Conservation (phyloP, 1,284 basidiomycete species). For the Apiotrichum gamsii region DNA sequence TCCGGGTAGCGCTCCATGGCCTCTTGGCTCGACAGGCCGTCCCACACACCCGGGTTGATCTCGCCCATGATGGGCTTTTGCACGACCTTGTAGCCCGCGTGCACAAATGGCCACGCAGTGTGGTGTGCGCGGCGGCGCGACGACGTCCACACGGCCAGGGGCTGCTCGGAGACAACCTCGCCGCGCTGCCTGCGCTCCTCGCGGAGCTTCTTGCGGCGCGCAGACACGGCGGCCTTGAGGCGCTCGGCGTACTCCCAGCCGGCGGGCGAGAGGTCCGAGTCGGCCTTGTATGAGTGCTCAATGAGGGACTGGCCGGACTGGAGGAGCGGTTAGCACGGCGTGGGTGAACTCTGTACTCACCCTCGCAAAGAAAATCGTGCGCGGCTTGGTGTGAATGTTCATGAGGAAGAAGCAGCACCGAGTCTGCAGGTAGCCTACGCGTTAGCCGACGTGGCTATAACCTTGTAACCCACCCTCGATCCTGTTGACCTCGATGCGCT, state of each 20-base stretch:
- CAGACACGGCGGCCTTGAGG: constrained; percentile 75
- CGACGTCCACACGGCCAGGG: constrained; percentile 90
- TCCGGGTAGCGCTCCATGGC: constrained; percentile 84
- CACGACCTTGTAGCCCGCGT: constrained; percentile 65
- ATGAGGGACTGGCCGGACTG: constrained; percentile 89
- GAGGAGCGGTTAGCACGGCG: no score
- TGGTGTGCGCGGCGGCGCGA: constrained; percentile 86
- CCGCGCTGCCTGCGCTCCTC: constrained; percentile 60
- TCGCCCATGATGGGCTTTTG: constrained; percentile 95
- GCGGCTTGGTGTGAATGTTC: constrained; percentile 91
- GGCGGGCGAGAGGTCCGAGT: constrained; percentile 88
- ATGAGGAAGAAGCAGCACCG: constrained; percentile 71
- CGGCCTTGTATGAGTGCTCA: constrained; percentile 98
- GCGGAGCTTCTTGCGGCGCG: constrained; percentile 54
- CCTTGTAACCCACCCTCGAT: constrained; percentile 44
- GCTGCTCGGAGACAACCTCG: constrained; percentile 52
- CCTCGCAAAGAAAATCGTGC: constrained; percentile 87
- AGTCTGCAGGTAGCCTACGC: constrained; percentile 59
- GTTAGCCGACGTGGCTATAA: constrained; percentile 4
- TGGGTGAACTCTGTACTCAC: no score
- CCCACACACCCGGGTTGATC: constrained; percentile 92
- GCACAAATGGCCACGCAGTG: constrained; percentile 90
- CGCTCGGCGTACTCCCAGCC: constrained; percentile 92
- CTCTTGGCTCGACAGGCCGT: constrained; percentile 85
- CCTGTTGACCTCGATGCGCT: constrained; percentile 85